Conservation (phyloP, 192 early-diverging fungal species). For the Backusella psychrophila region DNA sequence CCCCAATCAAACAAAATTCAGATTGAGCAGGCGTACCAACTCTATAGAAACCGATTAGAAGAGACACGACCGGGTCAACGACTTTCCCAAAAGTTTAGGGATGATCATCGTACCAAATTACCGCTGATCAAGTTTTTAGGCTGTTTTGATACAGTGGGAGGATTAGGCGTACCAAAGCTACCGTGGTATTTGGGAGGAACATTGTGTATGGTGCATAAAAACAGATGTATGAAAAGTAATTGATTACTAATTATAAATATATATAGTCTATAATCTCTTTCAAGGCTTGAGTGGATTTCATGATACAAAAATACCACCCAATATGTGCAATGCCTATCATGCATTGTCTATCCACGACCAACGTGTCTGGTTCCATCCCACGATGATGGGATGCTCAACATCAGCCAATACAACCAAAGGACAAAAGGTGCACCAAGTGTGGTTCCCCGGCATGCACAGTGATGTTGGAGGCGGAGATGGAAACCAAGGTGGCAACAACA, state of each 20-base stretch:
- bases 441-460: conserved; percentile 25
- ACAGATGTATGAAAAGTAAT: not conserved
- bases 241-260: not conserved
- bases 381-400: conserved; percentile 1
- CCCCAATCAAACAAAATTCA: not conserved
- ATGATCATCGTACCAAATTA: not conserved
- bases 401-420: not conserved
- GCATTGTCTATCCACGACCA: conserved; percentile 27
- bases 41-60: conserved; percentile 1
- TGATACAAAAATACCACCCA: conserved; percentile 18
- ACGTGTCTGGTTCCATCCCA: conserved; percentile 21
- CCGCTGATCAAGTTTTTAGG: conserved; percentile 22
- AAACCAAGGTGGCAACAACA: not conserved
- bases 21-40: conserved; percentile 6
- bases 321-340: conserved; percentile 17
- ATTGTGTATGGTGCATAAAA: not conserved
- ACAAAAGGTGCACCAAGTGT: conserved; percentile 17
- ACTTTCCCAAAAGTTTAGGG: not conserved
- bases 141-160: conserved; percentile 24
- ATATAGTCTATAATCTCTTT: conserved; percentile 15
- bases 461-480: conserved; percentile 17
- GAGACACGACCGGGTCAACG: not conserved
- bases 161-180: conserved; percentile 16
- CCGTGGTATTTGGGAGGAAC: conserved; percentile 23
- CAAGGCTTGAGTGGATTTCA: conserved; percentile 11